phyloP scores from a whole-genome alignment of 163 green algal species.

The Coccomyxa subellipsoidea region DNA sequence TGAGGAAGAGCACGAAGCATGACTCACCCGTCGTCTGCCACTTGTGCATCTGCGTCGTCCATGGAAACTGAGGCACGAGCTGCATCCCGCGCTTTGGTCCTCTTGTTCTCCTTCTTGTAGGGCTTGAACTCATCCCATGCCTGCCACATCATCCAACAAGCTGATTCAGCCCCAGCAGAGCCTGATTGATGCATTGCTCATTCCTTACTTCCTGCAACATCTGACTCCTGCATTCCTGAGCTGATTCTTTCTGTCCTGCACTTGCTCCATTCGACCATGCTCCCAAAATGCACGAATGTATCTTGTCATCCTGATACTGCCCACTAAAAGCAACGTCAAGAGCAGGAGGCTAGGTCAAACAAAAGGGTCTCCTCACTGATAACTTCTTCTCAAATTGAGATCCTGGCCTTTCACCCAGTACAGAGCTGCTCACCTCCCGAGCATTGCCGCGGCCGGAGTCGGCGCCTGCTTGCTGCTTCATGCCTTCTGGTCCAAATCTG shows the following conservation, averaged over 20 bases:
- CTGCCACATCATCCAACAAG: background rate
- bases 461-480: constrained; percentile 32
- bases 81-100: constrained; percentile 35
- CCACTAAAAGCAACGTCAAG: too few relatives aligned
- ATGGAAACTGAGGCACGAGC: constrained; percentile 11
- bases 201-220: too few relatives aligned
- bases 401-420: background rate
- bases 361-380: too few relatives aligned
- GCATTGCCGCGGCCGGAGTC: constrained; percentile 40
- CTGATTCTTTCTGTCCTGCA: too few relatives aligned
- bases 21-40: background rate
- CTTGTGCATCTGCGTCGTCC: background rate
- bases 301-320: too few relatives aligned
- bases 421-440: background rate
- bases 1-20: background rate
- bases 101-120: constrained; percentile 45
- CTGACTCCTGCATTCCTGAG: too few relatives aligned
- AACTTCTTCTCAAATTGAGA: too few relatives aligned
- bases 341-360: too few relatives aligned
- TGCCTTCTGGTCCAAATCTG: constrained; percentile 36
- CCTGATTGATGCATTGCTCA: too few relatives aligned
- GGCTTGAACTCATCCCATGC: constrained; percentile 63
- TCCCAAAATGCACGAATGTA: too few relatives aligned
- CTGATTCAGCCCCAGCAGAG: too few relatives aligned
- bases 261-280: too few relatives aligned